Percentiles rank a stretch among this genome's conserved stretches.
phyloP scores from a whole-genome alignment of 148 eudicot species.

The Dysphania ambrosioides region DNA sequence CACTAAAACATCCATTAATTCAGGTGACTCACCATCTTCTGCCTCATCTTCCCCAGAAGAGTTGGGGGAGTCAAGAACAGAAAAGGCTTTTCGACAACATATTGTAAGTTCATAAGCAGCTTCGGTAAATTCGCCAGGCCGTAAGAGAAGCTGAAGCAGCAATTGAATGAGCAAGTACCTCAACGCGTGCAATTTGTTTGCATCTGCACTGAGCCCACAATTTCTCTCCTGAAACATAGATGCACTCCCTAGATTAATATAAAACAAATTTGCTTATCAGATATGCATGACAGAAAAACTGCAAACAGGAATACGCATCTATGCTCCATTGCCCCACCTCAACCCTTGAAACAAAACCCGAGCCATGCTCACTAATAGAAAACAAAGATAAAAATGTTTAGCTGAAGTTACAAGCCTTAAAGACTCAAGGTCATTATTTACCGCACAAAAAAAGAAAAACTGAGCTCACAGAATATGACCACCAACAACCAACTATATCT shows the following conservation, averaged over 20 bases:
- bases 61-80: slow-evolving; percentile 52
- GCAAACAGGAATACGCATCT: not conserved
- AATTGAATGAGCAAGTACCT: slow-evolving; percentile 91
- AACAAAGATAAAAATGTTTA: not conserved
- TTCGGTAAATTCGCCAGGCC: slow-evolving; percentile 78
- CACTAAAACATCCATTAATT: slow-evolving; percentile 78
- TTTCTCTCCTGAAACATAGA: slow-evolving; percentile 60
- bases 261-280: not conserved
- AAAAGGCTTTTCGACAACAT: slow-evolving; percentile 77
- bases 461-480: not conserved
- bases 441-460: too few relatives aligned
- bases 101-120: slow-evolving; percentile 80
- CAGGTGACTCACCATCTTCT: slow-evolving; percentile 62
- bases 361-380: not conserved
- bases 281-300: not conserved
- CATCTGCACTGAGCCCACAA: slow-evolving; percentile 56
- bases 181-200: slow-evolving; percentile 77
- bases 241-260: not conserved
- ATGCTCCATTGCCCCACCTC: too few relatives aligned
- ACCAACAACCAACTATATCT: not conserved
- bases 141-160: slow-evolving; percentile 75
- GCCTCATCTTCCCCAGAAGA: slow-evolving; percentile 75
- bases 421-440: not conserved
- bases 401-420: not conserved
- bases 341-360: not conserved